phyloP scores from a whole-genome alignment of 495 filamentous ascomycete genomes.

The Xylaria sp. region DNA sequence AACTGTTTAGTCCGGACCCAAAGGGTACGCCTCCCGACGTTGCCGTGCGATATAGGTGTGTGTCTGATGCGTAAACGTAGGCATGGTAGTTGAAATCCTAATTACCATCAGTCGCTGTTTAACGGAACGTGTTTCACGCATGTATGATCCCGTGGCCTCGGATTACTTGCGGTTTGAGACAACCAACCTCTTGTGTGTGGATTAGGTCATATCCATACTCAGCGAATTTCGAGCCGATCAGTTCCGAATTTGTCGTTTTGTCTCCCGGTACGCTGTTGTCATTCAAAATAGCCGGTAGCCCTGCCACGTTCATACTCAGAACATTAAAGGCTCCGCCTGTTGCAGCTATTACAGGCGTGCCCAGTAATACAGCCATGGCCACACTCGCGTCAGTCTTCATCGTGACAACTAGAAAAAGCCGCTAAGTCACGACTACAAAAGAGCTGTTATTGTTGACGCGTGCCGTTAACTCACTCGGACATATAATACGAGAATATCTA shows the following conservation, averaged over 20 bases:
- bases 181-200: slow-evolving; percentile 64
- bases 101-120: slow-evolving; percentile 11
- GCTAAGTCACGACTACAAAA: neutral
- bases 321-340: slow-evolving; percentile 55
- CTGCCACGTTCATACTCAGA: slow-evolving; percentile 67
- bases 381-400: slow-evolving; percentile 2
- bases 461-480: neutral
- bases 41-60: slow-evolving; percentile 63
- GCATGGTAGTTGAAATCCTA: slow-evolving; percentile 72
- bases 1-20: slow-evolving; percentile 66
- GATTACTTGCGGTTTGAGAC: neutral
- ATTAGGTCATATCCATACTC: slow-evolving; percentile 64
- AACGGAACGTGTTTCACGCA: slow-evolving; percentile 12
- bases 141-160: slow-evolving; percentile 21
- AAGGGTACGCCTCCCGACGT: slow-evolving; percentile 67
- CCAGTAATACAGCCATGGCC: neutral
- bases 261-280: slow-evolving; percentile 60
- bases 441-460: neutral
- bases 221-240: slow-evolving; percentile 57
- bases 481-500: neutral
- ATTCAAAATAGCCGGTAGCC: slow-evolving; percentile 61
- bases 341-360: slow-evolving; percentile 19
- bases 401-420: neutral
- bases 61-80: slow-evolving; percentile 60
- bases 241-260: slow-evolving; percentile 57